phyloP scores from a whole-genome alignment of 2,329 filamentous ascomycete genomes.

The Pezizomycotina sp. region DNA sequence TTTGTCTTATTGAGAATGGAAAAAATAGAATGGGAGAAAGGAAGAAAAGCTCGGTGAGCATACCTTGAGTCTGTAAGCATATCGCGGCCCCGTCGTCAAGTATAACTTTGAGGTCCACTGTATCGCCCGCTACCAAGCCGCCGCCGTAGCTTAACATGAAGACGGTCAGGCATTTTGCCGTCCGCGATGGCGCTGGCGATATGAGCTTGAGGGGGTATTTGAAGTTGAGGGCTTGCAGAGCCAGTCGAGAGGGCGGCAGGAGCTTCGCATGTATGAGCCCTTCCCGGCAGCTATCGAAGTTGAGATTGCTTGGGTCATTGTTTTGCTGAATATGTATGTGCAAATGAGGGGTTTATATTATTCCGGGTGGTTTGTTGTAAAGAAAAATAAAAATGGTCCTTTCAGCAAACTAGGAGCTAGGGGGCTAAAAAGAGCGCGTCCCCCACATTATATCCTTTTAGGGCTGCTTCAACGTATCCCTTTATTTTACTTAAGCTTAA shows the following conservation, averaged over 20 bases:
- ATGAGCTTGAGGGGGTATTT: slow-evolving; percentile 93
- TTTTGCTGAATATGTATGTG: too few relatives aligned
- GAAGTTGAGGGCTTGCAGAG: slow-evolving; percentile 63
- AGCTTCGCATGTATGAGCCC: slow-evolving; percentile 59
- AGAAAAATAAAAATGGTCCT: too few relatives aligned
- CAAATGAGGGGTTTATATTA: too few relatives aligned
- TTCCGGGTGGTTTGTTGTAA: too few relatives aligned
- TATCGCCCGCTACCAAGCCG: slow-evolving; percentile 75
- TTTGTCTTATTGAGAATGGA: not conserved
- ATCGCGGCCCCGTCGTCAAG: slow-evolving; percentile 21
- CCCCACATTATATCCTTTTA: too few relatives aligned
- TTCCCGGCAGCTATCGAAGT: slow-evolving; percentile 40
- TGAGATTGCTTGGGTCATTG: too few relatives aligned
- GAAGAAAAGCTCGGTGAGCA: slow-evolving; percentile 1
- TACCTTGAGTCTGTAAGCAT: slow-evolving; percentile 29
- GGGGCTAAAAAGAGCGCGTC: too few relatives aligned
- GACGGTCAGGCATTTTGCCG: slow-evolving; percentile 54
- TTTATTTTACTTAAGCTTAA: too few relatives aligned
- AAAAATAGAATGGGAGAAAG: not conserved
- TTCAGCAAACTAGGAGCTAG: too few relatives aligned
- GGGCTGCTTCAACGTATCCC: too few relatives aligned
- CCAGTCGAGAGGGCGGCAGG: slow-evolving; percentile 46
- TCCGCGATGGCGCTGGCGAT: slow-evolving; percentile 44
- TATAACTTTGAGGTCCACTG: slow-evolving; percentile 44
- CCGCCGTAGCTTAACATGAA: slow-evolving; percentile 92